phyloP scores from a whole-genome alignment of 768 basidiomycete species.

The Tricholoma bakamatsutake region DNA sequence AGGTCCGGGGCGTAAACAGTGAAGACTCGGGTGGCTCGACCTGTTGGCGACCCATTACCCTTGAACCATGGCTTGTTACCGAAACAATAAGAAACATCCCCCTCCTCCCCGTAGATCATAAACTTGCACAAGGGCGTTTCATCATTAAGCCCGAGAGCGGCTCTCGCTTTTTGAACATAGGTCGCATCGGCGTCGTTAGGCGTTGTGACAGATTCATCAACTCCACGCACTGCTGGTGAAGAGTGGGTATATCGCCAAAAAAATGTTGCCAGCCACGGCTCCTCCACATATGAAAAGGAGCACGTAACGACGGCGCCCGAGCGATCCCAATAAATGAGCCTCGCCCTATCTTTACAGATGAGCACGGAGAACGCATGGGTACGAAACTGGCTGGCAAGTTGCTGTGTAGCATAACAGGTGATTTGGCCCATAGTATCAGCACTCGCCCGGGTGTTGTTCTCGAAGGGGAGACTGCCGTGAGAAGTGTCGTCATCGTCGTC shows the following conservation, averaged over 20 bases:
- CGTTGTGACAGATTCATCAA: constrained; percentile 14
- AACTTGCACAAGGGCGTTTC: not conserved
- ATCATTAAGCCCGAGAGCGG: not conserved
- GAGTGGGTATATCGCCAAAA: not conserved
- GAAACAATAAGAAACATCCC: not conserved
- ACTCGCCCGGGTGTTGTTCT: not conserved
- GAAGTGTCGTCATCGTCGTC: not conserved
- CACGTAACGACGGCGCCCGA: not conserved
- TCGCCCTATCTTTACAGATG: not conserved
- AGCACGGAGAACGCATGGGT: constrained; percentile 1
- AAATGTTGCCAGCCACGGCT: constrained; percentile 5
- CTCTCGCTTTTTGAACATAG: not conserved
- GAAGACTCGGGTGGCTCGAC: not conserved
- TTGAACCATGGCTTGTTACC: not conserved
- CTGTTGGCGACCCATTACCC: not conserved
- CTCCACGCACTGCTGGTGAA: not conserved
- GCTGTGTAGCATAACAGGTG: not conserved
- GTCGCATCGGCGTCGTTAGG: not conserved
- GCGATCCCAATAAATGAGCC: too few species aligned
- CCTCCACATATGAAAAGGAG: not conserved
- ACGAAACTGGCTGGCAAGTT: constrained; percentile 3
- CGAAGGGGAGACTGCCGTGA: not conserved
- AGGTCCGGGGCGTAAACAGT: not conserved
- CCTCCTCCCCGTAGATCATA: not conserved
- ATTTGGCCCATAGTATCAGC: not conserved